Evolutionary conservation across 192 early-diverging fungal species (phyloP), one percentile per base, ranked within the genome.

Genomic region (Pilaira anomala): DNA sequence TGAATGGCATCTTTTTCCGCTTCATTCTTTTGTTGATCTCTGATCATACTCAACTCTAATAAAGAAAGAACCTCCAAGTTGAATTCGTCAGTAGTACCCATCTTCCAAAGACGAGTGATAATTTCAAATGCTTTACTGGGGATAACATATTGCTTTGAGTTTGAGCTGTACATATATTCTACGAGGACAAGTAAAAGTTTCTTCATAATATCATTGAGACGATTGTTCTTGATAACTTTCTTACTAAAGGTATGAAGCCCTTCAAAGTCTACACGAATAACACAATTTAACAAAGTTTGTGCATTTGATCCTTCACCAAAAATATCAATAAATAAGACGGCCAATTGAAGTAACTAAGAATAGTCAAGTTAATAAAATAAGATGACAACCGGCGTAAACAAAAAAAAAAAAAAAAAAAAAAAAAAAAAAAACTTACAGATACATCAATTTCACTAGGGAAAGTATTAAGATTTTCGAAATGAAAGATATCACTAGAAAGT

Each of bases 11-110:
- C 33, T 6, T 9, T 24, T 16, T 63, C 62, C 25, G 46, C 33
- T 22, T 5, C 49, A 7, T 60, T 24, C 12, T 18, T 18, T 2
- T 50, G 29, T 26, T 19, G 25, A 26, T 28, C 25, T 9, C 28
- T 65, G 29, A 41, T 48, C 52, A 65, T 56, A 28, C 63, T 56
- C 3, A 46, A 21, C 21, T 66, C 64, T 45, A 66, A 59, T 26
- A 66, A 48, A 4, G 64, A 58, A 18, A 66, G 55, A 1, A 66
- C 53, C 12, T 66, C 64, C 8, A 26, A 36, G 19, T 66, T 28
- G 14, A 65, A 50, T 28, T 28, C 28, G 7, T 51, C 26, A 13
- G 53, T 18, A 21, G 53, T 36, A 13, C 49, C 33, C 11, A 33
- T 40, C 4, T 63, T 49, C 62, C 62, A 63, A n/a, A 63, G 11